Evolutionary conservation across 2,329 filamentous ascomycete species (phyloP).

Genomic region (Xylaria hypoxylon): DNA sequence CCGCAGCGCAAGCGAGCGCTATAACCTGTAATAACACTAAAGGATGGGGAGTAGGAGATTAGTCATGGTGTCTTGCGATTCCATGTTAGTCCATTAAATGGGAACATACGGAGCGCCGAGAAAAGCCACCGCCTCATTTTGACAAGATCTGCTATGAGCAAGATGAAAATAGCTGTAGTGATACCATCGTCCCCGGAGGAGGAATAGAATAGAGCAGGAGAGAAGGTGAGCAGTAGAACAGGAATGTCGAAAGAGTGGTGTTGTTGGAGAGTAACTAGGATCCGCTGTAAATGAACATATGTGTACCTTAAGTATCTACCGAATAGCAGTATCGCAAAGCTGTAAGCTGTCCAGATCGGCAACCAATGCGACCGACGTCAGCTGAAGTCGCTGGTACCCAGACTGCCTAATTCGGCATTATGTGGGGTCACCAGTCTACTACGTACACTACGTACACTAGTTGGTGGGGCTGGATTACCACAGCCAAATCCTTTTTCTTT

Average conservation of each 20-base stretch:
- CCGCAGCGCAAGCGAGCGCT: constrained; percentile 43
- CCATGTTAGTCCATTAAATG: constrained; percentile 15
- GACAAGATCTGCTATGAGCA: constrained; percentile 49
- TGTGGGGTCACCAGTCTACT: constrained; percentile 17
- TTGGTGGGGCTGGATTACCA: constrained; percentile 3
- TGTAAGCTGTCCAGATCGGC: constrained; percentile 50
- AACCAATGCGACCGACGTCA: constrained; percentile 42
- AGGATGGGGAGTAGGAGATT: constrained; percentile 1
- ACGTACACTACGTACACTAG: too few species aligned
- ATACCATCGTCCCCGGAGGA: constrained; percentile 49
- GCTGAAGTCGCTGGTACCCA: constrained; percentile 11
- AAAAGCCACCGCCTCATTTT: constrained; percentile 51
- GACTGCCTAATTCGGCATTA: constrained; percentile 4
- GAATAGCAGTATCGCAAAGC: constrained; percentile 10
- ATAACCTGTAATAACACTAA: constrained; percentile 51
- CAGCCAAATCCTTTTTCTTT: background rate
- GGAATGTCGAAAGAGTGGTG: background rate
- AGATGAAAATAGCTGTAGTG: constrained; percentile 43
- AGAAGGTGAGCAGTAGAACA: constrained; percentile 20
- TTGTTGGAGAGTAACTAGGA: constrained; percentile 5
- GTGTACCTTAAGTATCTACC: constrained; percentile 1
- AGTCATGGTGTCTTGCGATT: constrained; percentile 23
- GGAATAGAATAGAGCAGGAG: constrained; percentile 27
- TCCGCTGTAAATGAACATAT: constrained; percentile 22
- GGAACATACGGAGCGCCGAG: constrained; percentile 49